Base-by-base conservation (phyloP, 1,139 yeast species). In the Saccharomyces uvarum region DNA sequence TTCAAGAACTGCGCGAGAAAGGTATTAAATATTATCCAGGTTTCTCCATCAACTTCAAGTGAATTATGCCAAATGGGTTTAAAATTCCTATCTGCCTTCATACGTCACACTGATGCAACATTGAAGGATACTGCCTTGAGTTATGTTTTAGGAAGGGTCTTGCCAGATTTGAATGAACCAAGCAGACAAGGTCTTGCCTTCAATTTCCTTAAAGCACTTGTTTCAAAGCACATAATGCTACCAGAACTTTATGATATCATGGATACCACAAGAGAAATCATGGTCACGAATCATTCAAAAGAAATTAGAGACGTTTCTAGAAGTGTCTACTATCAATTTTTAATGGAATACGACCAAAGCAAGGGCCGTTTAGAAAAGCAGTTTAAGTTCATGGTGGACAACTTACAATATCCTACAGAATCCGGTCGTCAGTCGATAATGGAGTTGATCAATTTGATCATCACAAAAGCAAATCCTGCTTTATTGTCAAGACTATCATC, bases 271-370 rank as follows among this genome's bases (percentile, higher is more conserved):
- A 79, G 95, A 3, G 81, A 83, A 57, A 86, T 90, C 33, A 88
- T 95, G 97, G 84, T 93, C 29, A 93, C 96, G 1, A 89, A 88
- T 68, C 97, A 90, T 59, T 78, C 93, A 9, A 81, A 81, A 54
- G 90, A 86, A 64, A 87, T 91, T 53, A 79, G 99, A 58, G 95
- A 88, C 64, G 84, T 88, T 72, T 84, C 98, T 8, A 80, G 98
- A 70, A 80, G 88, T 60, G 83, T 88, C 0, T 95, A 83, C 69
- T 87, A 83, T 70, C 93, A 85, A 65, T 95, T 93, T 64, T 73
- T 93, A 64, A 87, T 91, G 85, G 97, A 90, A 64, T 93, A 88
- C 65, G 98, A 96, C 63, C 98, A 93, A 73, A 91, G 98, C 32
- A 80, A 84, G 65, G 91, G 95, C 4, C 81, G 90, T 61, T 72